Percentiles rank a stretch among this genome's conserved stretches.
Conservation (phyloP, 2,329 filamentous ascomycete genomes). For the Diaporthe nobilis region DNA sequence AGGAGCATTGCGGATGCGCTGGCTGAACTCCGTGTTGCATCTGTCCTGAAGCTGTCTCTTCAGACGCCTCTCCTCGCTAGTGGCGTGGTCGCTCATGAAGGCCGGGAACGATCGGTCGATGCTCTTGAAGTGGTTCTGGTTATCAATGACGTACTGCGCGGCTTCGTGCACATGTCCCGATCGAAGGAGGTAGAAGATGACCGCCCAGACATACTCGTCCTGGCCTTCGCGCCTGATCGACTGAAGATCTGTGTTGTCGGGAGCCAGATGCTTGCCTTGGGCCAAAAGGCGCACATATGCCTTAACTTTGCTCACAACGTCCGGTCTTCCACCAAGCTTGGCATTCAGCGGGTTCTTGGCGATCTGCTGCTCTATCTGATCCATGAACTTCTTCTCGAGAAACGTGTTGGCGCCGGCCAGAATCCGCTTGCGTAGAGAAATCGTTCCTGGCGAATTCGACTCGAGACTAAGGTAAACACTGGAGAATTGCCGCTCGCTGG, state of each 20-base stretch:
- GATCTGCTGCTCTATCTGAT: conserved; percentile 82
- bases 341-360: conserved; percentile 89
- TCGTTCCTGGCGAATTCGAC: conserved; percentile 72
- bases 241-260: conserved; percentile 85
- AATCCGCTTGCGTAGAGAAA: conserved; percentile 82
- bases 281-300: conserved; percentile 90
- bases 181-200: conserved; percentile 92
- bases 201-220: conserved; percentile 91
- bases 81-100: conserved; percentile 88
- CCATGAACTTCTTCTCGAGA: conserved; percentile 85
- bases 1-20: conserved; percentile 85
- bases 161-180: conserved; percentile 89
- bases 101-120: conserved; percentile 91
- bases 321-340: conserved; percentile 89
- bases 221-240: conserved; percentile 53
- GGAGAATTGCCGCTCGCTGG: conserved; percentile 83
- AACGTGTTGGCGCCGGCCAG: conserved; percentile 84
- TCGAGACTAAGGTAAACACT: conserved; percentile 83
- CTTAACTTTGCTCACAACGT: conserved; percentile 89
- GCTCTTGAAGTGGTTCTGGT: conserved; percentile 85
- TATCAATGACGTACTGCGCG: conserved; percentile 85
- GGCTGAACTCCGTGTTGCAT: conserved; percentile 91
- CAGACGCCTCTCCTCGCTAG: conserved; percentile 81
- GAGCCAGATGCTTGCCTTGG: conserved; percentile 85
- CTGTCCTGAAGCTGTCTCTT: conserved; percentile 85